These are phyloP conservation scores for Talaromyces sp. DNA, from an alignment of 2,329 filamentous ascomycete species.

Conservation along the genomic window DNA sequence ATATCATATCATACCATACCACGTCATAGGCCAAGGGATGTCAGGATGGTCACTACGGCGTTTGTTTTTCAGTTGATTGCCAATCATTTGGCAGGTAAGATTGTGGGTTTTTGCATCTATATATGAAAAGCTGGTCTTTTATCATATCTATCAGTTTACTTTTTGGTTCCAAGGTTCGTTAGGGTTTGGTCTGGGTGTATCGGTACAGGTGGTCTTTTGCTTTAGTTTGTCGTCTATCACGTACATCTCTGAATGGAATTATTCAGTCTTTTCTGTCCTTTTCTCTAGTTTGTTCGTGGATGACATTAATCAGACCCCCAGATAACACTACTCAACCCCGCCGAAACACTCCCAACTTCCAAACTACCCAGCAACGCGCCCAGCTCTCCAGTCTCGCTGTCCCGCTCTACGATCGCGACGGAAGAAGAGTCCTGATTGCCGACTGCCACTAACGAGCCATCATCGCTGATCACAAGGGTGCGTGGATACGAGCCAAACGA, in stretches of 20 bases:
- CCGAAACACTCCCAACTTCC: slow-evolving; percentile 27
- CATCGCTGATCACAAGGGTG: slow-evolving; percentile 63
- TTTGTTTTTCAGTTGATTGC: neutral
- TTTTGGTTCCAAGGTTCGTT: neutral
- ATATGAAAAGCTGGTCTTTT: slow-evolving; percentile 12
- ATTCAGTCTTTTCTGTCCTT: neutral
- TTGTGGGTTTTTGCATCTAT: neutral
- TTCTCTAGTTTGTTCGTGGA: neutral
- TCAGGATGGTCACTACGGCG: neutral
- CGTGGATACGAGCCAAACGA: slow-evolving; percentile 64
- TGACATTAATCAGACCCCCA: slow-evolving; percentile 27
- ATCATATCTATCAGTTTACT: neutral
- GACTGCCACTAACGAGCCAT: slow-evolving; percentile 62
- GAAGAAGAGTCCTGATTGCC: slow-evolving; percentile 60
- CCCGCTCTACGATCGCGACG: slow-evolving; percentile 59
- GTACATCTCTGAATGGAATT: slow-evolving; percentile 9
- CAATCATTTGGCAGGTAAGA: neutral
- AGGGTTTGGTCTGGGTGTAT: slow-evolving; percentile 8
- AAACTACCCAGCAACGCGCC: slow-evolving; percentile 38
- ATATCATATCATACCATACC: neutral
- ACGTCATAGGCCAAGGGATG: neutral
- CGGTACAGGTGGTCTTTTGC: slow-evolving; percentile 16
- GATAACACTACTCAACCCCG: slow-evolving; percentile 36
- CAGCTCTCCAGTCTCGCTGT: slow-evolving; percentile 58
- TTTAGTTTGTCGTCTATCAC: neutral